These are phyloP conservation scores for Tuber calosporum DNA, from an alignment of 495 filamentous ascomycete species.

Conservation along the genomic window DNA sequence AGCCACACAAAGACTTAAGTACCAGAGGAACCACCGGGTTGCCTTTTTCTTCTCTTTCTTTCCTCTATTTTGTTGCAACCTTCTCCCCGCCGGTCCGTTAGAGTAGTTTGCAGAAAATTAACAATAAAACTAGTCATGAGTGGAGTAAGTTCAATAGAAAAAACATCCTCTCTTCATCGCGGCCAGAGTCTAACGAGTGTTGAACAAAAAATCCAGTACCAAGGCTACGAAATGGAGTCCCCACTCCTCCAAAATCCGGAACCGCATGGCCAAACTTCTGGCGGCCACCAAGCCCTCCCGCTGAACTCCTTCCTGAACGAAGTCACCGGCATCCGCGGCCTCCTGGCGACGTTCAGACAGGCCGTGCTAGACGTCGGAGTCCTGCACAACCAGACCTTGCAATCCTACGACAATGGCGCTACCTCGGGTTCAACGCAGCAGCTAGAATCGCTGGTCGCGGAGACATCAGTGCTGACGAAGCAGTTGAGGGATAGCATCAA, in stretches of 20 bases:
- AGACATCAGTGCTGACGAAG: constrained; percentile 60
- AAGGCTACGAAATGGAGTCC: constrained; percentile 38
- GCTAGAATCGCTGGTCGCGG: constrained; percentile 55
- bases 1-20: constrained; percentile 20
- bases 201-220: constrained; percentile 2
- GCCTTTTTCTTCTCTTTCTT: constrained; percentile 1
- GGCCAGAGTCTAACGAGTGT: constrained; percentile 18
- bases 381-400: constrained; percentile 36
- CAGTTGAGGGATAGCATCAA: constrained; percentile 63
- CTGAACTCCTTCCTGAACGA: constrained; percentile 37
- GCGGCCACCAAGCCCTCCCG: constrained; percentile 30
- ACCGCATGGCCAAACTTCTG: neutral
- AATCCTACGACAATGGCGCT: constrained; percentile 36
- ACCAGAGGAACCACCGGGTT: constrained; percentile 12
- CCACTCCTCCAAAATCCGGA: constrained; percentile 25
- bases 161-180: constrained; percentile 8
- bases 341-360: constrained; percentile 32
- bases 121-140: constrained; percentile 14
- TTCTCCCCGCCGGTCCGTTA: constrained; percentile 5
- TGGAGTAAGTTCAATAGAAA: neutral
- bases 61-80: constrained; percentile 1
- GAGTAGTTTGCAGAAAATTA: constrained; percentile 12
- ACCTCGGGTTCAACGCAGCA: constrained; percentile 38
- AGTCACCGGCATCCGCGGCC: constrained; percentile 28
- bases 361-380: constrained; percentile 31